Conservation (phyloP, 2,329 filamentous ascomycete genomes). For the Hypoxylon sp. region DNA sequence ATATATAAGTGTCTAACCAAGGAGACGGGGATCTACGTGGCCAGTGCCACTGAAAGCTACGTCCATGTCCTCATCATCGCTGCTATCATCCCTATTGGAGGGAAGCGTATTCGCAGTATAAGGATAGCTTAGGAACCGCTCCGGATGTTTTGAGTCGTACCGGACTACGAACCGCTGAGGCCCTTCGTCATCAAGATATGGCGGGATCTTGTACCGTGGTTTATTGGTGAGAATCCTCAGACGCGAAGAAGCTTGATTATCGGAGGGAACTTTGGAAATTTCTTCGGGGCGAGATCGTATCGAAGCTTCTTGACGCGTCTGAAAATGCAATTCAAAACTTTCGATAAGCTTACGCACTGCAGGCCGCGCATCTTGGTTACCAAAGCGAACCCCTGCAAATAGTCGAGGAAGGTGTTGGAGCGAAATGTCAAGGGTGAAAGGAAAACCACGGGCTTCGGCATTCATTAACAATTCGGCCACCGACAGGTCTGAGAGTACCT, state of each 20-base stretch:
- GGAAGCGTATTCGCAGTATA: conserved; percentile 12
- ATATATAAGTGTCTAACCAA: background rate
- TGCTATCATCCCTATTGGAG: conserved; percentile 28
- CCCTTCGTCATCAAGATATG: conserved; percentile 30
- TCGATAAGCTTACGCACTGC: conserved; percentile 12
- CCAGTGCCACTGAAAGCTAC: conserved; percentile 21
- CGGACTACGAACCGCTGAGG: conserved; percentile 30
- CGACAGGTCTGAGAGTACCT: conserved; percentile 26
- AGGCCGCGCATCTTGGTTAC: background rate
- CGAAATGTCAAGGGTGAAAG: conserved; percentile 36
- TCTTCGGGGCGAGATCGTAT: background rate
- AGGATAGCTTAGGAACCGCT: conserved; percentile 22
- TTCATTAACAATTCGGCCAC: conserved; percentile 31
- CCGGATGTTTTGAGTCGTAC: conserved; percentile 36
- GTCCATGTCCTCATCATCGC: conserved; percentile 34
- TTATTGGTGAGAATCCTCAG: conserved; percentile 37
- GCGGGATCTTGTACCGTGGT: conserved; percentile 21
- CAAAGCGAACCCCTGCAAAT: background rate
- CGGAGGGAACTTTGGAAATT: background rate
- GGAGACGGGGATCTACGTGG: background rate
- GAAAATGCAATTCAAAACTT: conserved; percentile 19
- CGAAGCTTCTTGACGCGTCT: conserved; percentile 18
- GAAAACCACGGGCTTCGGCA: conserved; percentile 13
- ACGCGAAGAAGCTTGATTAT: conserved; percentile 16
- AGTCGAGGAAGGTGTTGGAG: conserved; percentile 12